These are phyloP conservation scores for Trichosporon asahii DNA, from an alignment of 1,284 basidiomycete genomes.

Conservation along the genomic window DNA sequence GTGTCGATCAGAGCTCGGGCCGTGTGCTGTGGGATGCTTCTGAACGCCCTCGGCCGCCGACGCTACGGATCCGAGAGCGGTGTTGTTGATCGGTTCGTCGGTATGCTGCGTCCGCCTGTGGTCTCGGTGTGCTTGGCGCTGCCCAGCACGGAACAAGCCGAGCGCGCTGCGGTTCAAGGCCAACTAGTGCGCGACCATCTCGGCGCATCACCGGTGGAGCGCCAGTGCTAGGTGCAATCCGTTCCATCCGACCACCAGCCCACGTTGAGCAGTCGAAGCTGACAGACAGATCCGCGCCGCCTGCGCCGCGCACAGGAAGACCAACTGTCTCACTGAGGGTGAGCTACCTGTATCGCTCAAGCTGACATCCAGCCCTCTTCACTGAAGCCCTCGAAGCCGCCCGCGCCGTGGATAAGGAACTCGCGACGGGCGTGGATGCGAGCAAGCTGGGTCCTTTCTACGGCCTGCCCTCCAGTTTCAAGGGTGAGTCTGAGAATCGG, in stretches of 20 bases:
- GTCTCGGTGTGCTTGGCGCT: too few species aligned
- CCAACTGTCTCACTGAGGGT: conserved; percentile 47
- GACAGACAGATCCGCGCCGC: conserved; percentile 47
- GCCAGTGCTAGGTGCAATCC: too few species aligned
- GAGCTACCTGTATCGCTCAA: not conserved
- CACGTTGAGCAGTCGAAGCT: too few species aligned
- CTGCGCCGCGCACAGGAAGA: conserved; percentile 39
- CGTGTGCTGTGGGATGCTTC: not conserved
- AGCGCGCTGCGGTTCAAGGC: too few species aligned
- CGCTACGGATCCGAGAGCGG: not conserved
- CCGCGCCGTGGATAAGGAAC: conserved; percentile 45
- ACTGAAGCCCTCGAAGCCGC: conserved; percentile 33
- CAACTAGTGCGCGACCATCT: too few species aligned
- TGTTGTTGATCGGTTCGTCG: too few species aligned
- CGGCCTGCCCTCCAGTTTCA: conserved; percentile 74
- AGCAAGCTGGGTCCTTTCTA: conserved; percentile 62
- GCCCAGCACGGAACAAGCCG: too few species aligned
- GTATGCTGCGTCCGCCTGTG: too few species aligned
- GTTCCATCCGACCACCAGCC: too few species aligned
- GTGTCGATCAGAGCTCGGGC: conserved; percentile 5
- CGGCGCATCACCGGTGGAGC: too few species aligned
- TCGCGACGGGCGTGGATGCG: conserved; percentile 58
- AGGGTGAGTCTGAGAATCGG: conserved; percentile 58
- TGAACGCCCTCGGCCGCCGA: not conserved
- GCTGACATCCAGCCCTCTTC: conserved; percentile 35